Evolutionary conservation across 169 alveolate genomes (phyloP).

Genomic region (Plasmodium knowlesi): DNA sequence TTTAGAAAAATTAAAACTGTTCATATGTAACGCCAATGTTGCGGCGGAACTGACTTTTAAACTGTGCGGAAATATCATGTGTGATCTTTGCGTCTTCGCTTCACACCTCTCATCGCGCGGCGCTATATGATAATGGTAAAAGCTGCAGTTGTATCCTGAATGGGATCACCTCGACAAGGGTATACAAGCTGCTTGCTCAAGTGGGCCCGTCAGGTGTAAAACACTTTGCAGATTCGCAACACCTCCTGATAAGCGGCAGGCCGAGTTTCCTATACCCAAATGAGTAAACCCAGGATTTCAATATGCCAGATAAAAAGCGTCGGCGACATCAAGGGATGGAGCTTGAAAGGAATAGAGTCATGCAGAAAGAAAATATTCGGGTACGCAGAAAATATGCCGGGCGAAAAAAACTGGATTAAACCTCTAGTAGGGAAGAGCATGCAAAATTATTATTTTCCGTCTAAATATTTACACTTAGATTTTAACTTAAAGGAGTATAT

Average conservation of each 20-base stretch:
- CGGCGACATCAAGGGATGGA: conserved; percentile 46
- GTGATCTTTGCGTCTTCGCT: background rate
- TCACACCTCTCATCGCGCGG: background rate
- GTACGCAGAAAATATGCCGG: conserved; percentile 78
- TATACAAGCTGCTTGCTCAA: background rate
- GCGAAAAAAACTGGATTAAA: conserved; percentile 85
- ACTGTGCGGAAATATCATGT: background rate
- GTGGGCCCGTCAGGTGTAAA: background rate
- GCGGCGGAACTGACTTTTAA: background rate
- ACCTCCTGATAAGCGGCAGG: background rate
- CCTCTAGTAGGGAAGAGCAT: conserved; percentile 83
- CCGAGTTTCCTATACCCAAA: background rate
- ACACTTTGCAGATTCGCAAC: background rate
- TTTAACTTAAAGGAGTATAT: conserved; percentile 82
- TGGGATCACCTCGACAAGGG: background rate
- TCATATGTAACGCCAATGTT: background rate
- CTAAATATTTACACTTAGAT: conserved; percentile 85
- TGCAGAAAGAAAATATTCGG: conserved; percentile 73
- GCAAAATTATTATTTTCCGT: conserved; percentile 85
- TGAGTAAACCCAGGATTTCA: conserved; percentile 63
- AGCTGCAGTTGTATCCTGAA: background rate
- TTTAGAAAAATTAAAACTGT: background rate
- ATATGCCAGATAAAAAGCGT: conserved; percentile 65
- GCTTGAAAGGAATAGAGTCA: conserved; percentile 74
- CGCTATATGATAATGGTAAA: background rate